Evolutionary conservation across 148 eudicot species (phyloP), one percentile per base, ranked within the genome.

Genomic region (Salicornia ramosissima): DNA sequence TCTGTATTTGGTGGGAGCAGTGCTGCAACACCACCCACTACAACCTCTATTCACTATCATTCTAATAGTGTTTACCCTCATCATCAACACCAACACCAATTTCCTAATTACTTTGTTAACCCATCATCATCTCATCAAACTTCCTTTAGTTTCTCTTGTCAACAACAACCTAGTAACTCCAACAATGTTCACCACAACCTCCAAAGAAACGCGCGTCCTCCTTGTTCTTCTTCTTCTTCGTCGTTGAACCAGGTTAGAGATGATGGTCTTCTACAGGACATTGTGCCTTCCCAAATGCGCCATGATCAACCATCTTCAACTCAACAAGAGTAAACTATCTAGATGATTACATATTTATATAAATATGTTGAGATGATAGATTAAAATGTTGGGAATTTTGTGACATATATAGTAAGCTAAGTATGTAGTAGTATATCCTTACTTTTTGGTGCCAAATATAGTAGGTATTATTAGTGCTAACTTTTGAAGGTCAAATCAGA

Each of bases 231-330:
- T 59, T 36, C 59, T 59, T 49, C 67, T 2, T 62, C 58, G 59
- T 36, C 59, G 12, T 21, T 55, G 43, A 71, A 77, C 53, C 68
- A 72, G 25, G 76, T 43, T 21, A 74, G 74, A 69, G 96, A 87
- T 55, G 81, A 83, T 67, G 96, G 96, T 0, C 96, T 90, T 79
- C 84, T 90, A 29, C 81, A 87, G 63, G 92, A 90, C 39, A 83
- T 90, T 34, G 72, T 90, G 42, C 81, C 86, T n/a, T 84, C 86
- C 10, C 80, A 82, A 67, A 79, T 83, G 77, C 64, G 68, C 46
- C 71, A 79, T 62, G 87, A 85, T 81, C 71, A 77, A 18, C 78
- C 76, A n/a, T n/a, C n/a, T n/a, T n/a, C n/a, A 55, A 66, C 67
- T 50, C 79, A 83, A 77, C 62, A 84, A 61, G 42, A 75, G 55